Evolutionary conservation across 306 rosid genomes (phyloP).

Genomic region (Inga leiocalycina): DNA sequence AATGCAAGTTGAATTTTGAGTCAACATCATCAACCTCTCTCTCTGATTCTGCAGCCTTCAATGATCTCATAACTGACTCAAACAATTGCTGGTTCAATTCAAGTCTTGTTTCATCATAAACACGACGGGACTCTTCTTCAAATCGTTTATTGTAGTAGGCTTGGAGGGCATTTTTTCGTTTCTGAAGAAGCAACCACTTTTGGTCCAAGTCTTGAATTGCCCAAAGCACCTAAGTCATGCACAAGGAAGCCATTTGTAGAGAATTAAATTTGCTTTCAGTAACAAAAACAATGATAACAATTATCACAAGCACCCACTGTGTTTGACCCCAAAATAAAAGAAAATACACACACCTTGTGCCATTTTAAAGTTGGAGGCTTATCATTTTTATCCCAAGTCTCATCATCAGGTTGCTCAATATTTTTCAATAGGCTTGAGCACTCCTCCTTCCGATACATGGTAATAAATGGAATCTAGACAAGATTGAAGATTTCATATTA

Average conservation of each 20-base stretch:
- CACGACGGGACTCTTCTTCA: conserved; percentile 85
- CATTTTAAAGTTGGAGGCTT: conserved; percentile 70
- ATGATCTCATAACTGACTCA: conserved; percentile 85
- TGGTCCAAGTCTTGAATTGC: conserved; percentile 88
- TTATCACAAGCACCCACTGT: conserved; percentile 38
- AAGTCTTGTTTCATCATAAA: conserved; percentile 78
- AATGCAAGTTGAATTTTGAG: conserved; percentile 94
- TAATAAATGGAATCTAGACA: conserved; percentile 81
- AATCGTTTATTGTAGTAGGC: conserved; percentile 74
- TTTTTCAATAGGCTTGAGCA: conserved; percentile 82
- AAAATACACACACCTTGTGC: conserved; percentile 73
- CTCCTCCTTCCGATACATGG: conserved; percentile 95
- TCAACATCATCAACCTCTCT: conserved; percentile 99
- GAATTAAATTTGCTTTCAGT: not conserved
- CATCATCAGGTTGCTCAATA: conserved; percentile 56
- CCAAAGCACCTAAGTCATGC: conserved; percentile 79
- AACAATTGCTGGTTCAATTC: conserved; percentile 71
- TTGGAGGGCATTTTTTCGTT: conserved; percentile 87
- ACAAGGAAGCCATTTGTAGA: conserved; percentile 28
- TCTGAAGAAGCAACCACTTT: conserved; percentile 95
- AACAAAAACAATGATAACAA: conserved; percentile 1
- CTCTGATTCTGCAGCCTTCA: conserved; percentile 94
- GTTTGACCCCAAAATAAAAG: conserved; percentile 27
- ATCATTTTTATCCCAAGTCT: conserved; percentile 63
- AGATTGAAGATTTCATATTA: conserved; percentile 11